These are phyloP conservation scores for Colletotrichum lentis DNA, from an alignment of 2,329 filamentous ascomycete genomes.

Conservation along the genomic window DNA sequence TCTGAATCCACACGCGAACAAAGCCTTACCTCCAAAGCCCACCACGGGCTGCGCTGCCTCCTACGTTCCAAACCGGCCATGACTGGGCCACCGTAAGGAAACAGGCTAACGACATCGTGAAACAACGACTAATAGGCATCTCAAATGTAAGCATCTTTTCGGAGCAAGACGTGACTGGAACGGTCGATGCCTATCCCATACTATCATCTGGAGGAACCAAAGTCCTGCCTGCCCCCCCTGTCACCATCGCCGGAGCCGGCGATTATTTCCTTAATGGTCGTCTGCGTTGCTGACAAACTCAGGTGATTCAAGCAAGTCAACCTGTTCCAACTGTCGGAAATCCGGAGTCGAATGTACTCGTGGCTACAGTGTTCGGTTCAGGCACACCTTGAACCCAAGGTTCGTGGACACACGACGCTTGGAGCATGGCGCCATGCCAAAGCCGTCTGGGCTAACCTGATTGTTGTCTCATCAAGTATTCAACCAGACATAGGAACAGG, in stretches of 20 bases:
- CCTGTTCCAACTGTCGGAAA: constrained; percentile 43
- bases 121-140: constrained; percentile 10
- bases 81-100: neutral
- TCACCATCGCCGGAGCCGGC: neutral
- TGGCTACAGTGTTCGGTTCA: constrained; percentile 43
- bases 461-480: neutral
- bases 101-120: constrained; percentile 7
- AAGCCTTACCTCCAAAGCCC: neutral
- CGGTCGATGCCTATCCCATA: neutral
- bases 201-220: neutral
- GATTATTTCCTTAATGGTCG: constrained; percentile 13
- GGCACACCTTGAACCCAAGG: constrained; percentile 44
- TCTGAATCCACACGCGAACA: neutral
- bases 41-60: too few species aligned
- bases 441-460: too few species aligned
- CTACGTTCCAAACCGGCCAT: too few species aligned
- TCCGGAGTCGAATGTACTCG: constrained; percentile 43
- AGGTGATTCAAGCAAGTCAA: constrained; percentile 28
- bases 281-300: neutral
- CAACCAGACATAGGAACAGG: constrained; percentile 27
- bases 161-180: neutral
- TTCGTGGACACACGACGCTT: constrained; percentile 38
- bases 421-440: constrained; percentile 9
- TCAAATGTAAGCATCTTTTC: constrained; percentile 26
- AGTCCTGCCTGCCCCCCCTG: neutral